Percentiles rank a stretch among this genome's conserved stretches.
Evolutionary conservation across 495 filamentous ascomycete genomes (phyloP).

Genomic region (Durotheca rogersii): DNA sequence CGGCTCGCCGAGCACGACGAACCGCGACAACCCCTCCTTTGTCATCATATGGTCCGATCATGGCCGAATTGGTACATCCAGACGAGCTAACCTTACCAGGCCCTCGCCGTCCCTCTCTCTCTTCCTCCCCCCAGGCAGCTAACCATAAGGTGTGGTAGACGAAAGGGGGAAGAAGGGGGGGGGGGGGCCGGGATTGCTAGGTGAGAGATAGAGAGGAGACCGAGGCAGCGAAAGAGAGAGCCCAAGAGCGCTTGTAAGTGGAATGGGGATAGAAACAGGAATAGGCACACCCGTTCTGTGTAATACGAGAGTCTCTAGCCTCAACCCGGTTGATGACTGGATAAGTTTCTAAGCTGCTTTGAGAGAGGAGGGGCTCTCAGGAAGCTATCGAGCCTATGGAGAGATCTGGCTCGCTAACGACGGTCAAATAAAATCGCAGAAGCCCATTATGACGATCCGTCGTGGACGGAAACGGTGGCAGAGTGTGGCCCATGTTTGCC

Average conservation of each 20-base stretch:
- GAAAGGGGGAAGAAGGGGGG: conserved; percentile 5
- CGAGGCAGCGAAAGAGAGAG: no score
- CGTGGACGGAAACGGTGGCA: conserved; percentile 36
- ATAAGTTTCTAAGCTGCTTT: conserved; percentile 28
- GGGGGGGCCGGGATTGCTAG: neutral
- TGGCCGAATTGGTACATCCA: conserved; percentile 29
- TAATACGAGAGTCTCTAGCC: conserved; percentile 25
- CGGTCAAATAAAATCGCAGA: conserved; percentile 35
- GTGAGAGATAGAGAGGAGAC: no score
- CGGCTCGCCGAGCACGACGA: conserved; percentile 32
- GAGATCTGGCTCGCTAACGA: conserved; percentile 32
- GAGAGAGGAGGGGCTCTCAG: conserved; percentile 28
- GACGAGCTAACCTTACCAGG: conserved; percentile 24
- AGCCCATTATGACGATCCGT: conserved; percentile 35
- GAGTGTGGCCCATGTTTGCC: conserved; percentile 37
- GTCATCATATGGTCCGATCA: conserved; percentile 31
- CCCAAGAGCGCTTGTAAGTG: conserved; percentile 6
- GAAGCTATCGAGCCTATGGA: conserved; percentile 20
- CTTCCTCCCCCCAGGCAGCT: neutral
- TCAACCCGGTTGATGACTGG: conserved; percentile 25
- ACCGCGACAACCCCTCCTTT: conserved; percentile 32
- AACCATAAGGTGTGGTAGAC: neutral
- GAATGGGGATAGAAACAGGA: conserved; percentile 3
- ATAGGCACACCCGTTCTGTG: conserved; percentile 6
- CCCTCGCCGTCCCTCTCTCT: conserved; percentile 4